Base-by-base conservation (phyloP, 495 filamentous ascomycete species). In the Aspergillus incahuasiensis region DNA sequence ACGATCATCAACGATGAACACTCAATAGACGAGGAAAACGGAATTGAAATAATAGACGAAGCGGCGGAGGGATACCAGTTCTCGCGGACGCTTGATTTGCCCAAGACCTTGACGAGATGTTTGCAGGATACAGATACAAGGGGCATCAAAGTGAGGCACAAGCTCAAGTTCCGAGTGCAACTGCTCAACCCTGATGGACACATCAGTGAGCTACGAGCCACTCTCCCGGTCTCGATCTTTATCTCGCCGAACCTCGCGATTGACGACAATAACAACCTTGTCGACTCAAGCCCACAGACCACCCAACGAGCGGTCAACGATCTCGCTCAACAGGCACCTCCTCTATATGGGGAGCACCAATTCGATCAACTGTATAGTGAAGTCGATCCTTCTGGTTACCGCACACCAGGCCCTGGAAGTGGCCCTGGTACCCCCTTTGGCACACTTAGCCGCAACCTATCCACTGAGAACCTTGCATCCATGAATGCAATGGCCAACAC, bases 181-280 rank as follows among this genome's bases (percentile, higher is more conserved):
- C 77, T 98, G 28, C 85, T 90, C 59, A 97, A 97, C 60, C 92
- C 94, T 0, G 94, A 98, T 70, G 91, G 89, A 0, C 94, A 97
- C 67, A 78, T 90, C 41, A 96, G 91, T 47, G 91, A 97, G 82
- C 81, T 97, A 45, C 88, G 91, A 18, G 90, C 90, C 40, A 89
- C 87, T 16, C 79, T 97, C 21, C 90, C 91, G 3, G 81, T 98
- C 28, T 86, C 86, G 28, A 84, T 98, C 30, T 96, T 92, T 71
- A 95, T 97, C 59, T 98, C 94, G 12, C 94, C 94, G 15, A 88
- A 90, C 62, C 82, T 95, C 65, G 84, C 88, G 9, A 79, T 97
- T 32, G 86, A 89, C 60, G 88, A 92, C 18, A 79, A 91, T 56
- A 89, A 91, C 52, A 85, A 85, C 57, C 75, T 90, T 16, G 76